phyloP scores from a whole-genome alignment of 1,284 basidiomycete species.

The Sanghuangporus weigelae region DNA sequence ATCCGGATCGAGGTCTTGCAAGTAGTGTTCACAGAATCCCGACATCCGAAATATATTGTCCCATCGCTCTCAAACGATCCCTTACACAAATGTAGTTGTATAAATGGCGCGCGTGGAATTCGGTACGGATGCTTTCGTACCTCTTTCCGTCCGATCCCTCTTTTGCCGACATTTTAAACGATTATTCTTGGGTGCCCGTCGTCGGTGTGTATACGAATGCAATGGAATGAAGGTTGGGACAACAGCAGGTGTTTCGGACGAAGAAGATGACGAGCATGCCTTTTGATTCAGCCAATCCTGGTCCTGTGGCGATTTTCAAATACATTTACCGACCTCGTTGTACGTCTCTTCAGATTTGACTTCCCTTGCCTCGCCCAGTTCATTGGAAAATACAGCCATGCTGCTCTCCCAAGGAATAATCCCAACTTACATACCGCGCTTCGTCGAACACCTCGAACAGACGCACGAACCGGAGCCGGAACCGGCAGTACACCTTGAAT shows the following conservation, averaged over 20 bases:
- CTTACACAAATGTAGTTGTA: slow-evolving; percentile 4
- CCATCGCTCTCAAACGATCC: slow-evolving; percentile 12
- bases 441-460: slow-evolving; percentile 4
- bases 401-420: slow-evolving; percentile 15
- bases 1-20: slow-evolving; percentile 12
- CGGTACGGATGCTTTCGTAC: slow-evolving; percentile 1
- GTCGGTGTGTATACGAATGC: neutral
- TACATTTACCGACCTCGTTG: slow-evolving; percentile 14
- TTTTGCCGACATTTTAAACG: neutral
- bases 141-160: neutral
- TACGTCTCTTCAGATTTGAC: neutral
- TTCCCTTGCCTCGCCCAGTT: neutral
- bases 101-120: slow-evolving; percentile 8
- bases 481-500: neutral
- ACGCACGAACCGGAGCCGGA: neutral
- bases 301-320: slow-evolving; percentile 12
- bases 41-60: slow-evolving; percentile 8
- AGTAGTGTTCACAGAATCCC: slow-evolving; percentile 14
- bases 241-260: slow-evolving; percentile 4
- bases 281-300: slow-evolving; percentile 10
- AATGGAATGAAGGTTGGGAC: neutral
- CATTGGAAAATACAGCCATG: slow-evolving; percentile 3
- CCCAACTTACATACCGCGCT: slow-evolving; percentile 7
- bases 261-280: slow-evolving; percentile 12
- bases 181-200: neutral